Conservation (phyloP, 495 filamentous ascomycete species). For the Aspergillus nidulans region DNA sequence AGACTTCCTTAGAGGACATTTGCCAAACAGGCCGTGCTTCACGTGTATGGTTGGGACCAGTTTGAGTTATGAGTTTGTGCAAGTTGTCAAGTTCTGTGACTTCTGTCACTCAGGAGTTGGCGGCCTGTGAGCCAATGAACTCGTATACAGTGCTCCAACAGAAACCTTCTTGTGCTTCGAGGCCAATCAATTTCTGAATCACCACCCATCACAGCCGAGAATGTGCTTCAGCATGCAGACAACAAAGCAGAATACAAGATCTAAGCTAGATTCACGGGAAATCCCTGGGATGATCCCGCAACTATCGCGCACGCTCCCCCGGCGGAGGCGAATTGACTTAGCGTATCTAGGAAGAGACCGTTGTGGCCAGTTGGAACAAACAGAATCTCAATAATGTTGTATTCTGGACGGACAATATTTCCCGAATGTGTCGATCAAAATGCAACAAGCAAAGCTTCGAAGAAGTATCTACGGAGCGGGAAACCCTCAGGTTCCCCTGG, state of each 20-base stretch:
- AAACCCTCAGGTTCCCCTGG: not conserved
- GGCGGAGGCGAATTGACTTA: conserved; percentile 19
- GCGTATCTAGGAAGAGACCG: conserved; percentile 21
- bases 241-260: conserved; percentile 6
- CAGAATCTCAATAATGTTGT: conserved; percentile 34
- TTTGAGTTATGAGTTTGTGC: not conserved
- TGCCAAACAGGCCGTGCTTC: conserved; percentile 2
- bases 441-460: conserved; percentile 1
- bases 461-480: not conserved
- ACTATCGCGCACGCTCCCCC: conserved; percentile 17
- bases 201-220: conserved; percentile 8
- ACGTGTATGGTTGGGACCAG: conserved; percentile 3
- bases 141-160: conserved; percentile 1
- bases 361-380: conserved; percentile 16
- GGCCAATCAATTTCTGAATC: conserved; percentile 8
- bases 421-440: conserved; percentile 12
- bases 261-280: not conserved
- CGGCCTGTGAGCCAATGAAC: not conserved
- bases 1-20: not conserved
- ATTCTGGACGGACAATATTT: conserved; percentile 11
- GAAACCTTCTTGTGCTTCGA: conserved; percentile 1
- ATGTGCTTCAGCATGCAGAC: conserved; percentile 12
- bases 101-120: too few relatives aligned
- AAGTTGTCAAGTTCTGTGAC: not conserved
- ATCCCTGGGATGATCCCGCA: conserved; percentile 14